A percentile compares a stretch with the other conserved stretches of the same genome.
These are phyloP conservation scores for Stevia rebaudiana DNA, from an alignment of 140 eudicot genomes.

Conservation along the genomic window DNA sequence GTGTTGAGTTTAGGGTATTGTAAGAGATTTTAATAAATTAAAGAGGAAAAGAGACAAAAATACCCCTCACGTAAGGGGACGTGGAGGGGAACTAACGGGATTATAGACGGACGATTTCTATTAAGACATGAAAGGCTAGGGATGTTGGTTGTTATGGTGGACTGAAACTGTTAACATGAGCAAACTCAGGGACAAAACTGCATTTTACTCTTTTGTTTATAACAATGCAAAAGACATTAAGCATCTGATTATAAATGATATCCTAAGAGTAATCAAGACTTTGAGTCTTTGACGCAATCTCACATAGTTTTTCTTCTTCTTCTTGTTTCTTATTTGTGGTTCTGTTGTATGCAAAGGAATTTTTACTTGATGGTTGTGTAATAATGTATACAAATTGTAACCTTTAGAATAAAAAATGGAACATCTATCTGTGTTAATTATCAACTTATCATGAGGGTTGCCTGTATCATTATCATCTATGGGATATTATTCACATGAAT, in stretches of 20 bases:
- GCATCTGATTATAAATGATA: slow-evolving; percentile 13
- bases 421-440: not conserved
- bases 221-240: slow-evolving; percentile 28
- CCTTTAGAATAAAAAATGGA: not conserved
- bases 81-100: too few relatives aligned
- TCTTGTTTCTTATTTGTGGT: not conserved
- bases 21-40: too few relatives aligned
- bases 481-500: not conserved
- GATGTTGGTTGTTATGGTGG: too few relatives aligned
- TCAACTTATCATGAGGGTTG: not conserved
- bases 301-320: not conserved
- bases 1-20: too few relatives aligned
- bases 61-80: too few relatives aligned
- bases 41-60: too few relatives aligned
- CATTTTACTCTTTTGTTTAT: too few relatives aligned
- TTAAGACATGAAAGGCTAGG: too few relatives aligned
- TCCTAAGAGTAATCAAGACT: not conserved
- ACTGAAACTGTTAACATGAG: too few relatives aligned
- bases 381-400: slow-evolving; percentile 14
- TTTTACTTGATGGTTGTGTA: slow-evolving; percentile 12
- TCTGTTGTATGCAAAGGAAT: not conserved
- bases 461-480: not conserved
- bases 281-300: not conserved
- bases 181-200: too few relatives aligned
- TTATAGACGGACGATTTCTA: too few relatives aligned